Percentiles rank a stretch among this genome's conserved stretches.
Evolutionary conservation across 495 filamentous ascomycete genomes (phyloP).

Genomic region (Lepidopterella palustris): DNA sequence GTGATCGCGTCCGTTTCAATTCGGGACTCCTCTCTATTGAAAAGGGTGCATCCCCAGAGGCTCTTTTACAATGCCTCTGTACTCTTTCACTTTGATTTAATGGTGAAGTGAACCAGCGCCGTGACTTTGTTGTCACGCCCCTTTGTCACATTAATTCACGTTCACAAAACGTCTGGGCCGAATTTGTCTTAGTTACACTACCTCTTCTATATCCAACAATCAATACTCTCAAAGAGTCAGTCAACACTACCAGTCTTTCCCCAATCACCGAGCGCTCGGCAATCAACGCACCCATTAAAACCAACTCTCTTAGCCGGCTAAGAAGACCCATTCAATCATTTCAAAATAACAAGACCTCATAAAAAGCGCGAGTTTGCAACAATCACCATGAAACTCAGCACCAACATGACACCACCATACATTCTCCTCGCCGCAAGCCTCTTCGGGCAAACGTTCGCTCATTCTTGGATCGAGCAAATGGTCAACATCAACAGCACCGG

Average conservation of each 20-base stretch:
- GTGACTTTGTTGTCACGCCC: neutral
- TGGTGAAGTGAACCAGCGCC: neutral
- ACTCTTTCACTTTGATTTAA: neutral
- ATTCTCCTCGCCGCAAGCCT: conserved; percentile 31
- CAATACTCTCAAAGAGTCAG: neutral
- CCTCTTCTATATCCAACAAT: neutral
- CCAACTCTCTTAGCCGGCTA: neutral
- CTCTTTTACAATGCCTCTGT: neutral
- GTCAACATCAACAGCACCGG: conserved; percentile 65
- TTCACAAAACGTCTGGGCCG: no score
- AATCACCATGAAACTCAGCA: neutral
- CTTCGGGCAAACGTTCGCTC: conserved; percentile 40
- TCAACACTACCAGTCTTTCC: neutral
- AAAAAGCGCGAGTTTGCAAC: conserved; percentile 3
- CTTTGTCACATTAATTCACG: neutral
- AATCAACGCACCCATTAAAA: neutral
- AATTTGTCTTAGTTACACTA: no score
- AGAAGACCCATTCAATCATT: neutral
- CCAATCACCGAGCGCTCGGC: neutral
- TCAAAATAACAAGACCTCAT: neutral
- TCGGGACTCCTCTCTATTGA: conserved; percentile 15
- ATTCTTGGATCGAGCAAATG: conserved; percentile 76
- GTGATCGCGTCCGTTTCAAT: neutral
- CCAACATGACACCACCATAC: conserved; percentile 6
- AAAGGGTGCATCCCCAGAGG: conserved; percentile 14